These are phyloP conservation scores for Fusarium algeriense DNA, from an alignment of 2,329 filamentous ascomycete genomes.

Conservation along the genomic window DNA sequence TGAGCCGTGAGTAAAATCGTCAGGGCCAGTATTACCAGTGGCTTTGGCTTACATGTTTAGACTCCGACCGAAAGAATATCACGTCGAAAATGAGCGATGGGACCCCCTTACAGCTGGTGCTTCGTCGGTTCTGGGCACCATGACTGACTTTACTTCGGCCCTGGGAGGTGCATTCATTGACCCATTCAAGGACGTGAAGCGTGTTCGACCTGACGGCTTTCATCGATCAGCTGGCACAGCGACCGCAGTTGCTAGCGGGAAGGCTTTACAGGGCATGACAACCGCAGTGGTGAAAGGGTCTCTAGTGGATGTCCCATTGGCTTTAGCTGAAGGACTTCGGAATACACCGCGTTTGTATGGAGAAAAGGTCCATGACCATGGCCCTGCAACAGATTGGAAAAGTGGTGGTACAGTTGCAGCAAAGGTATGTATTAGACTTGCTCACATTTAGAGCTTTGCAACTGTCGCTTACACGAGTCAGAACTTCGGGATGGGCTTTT, in stretches of 20 bases:
- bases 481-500: constrained; percentile 1
- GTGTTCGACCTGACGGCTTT: background rate
- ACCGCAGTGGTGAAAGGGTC: background rate
- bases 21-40: rapidly evolving
- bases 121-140: background rate
- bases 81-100: background rate
- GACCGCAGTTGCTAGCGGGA: background rate
- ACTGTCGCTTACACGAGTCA: background rate
- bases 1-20: background rate
- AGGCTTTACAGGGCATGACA: background rate
- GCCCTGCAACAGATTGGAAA: background rate
- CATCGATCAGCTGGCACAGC: background rate
- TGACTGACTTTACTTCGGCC: background rate
- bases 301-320: background rate
- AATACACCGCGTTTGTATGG: background rate
- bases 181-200: constrained; percentile 5
- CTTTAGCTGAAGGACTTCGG: background rate
- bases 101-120: background rate
- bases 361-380: background rate
- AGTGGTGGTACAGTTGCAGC: background rate
- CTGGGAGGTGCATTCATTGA: background rate
- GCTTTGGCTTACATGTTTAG: background rate
- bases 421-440: background rate
- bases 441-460: rapidly evolving
- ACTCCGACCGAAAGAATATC: background rate